phyloP scores from a whole-genome alignment of 2,329 filamentous ascomycete species.

The Xylariaceae sp. region DNA sequence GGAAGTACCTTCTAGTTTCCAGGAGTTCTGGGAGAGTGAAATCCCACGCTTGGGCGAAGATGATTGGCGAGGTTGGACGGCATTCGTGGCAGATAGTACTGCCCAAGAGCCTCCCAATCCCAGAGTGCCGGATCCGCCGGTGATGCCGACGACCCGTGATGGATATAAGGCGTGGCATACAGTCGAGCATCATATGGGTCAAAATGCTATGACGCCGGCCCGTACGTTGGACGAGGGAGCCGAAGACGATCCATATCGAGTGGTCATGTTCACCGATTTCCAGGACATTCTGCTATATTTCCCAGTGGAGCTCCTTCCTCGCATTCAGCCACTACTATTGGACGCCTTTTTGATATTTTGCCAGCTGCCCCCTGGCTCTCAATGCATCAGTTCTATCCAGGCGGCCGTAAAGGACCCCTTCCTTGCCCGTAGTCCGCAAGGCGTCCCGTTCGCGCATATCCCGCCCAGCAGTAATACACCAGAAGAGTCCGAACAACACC shows the following conservation, averaged over 20 bases:
- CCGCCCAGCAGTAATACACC: constrained; percentile 1
- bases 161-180: constrained; percentile 47
- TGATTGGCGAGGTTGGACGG: constrained; percentile 63
- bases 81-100: constrained; percentile 39
- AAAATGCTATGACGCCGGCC: constrained; percentile 56
- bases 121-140: constrained; percentile 22
- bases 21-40: constrained; percentile 85
- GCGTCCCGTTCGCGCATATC: constrained; percentile 20
- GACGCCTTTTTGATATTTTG: constrained; percentile 68
- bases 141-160: constrained; percentile 35
- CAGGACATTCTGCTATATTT: constrained; percentile 54
- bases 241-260: constrained; percentile 76
- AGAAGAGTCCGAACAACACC: constrained; percentile 13
- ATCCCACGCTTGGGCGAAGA: constrained; percentile 70
- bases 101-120: constrained; percentile 40
- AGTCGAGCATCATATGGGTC: constrained; percentile 48
- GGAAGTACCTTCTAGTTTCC: constrained; percentile 43
- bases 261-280: constrained; percentile 76
- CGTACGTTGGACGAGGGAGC: constrained; percentile 68
- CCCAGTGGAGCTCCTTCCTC: constrained; percentile 34
- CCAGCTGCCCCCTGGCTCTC: constrained; percentile 50
- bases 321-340: constrained; percentile 46
- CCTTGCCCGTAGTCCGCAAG: constrained; percentile 34
- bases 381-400: constrained; percentile 26
- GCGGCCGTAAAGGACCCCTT: constrained; percentile 50